phyloP scores from a whole-genome alignment of 2,329 filamentous ascomycete species.

The Periconia macrospinosa region DNA sequence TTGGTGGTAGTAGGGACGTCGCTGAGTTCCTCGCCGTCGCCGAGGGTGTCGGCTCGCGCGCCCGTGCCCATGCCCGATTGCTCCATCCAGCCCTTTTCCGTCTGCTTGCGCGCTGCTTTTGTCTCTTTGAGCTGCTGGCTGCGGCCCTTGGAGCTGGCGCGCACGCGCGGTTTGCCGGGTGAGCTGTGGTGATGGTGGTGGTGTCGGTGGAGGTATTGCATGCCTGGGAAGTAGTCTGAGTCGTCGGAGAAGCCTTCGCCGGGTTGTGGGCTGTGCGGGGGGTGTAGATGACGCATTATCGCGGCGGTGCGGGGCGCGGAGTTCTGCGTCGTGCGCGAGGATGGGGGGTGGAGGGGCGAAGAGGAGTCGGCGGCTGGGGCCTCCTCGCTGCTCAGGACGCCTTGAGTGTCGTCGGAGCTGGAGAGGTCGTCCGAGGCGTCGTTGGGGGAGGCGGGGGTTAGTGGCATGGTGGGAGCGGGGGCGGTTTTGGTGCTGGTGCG shows the following conservation, averaged over 20 bases:
- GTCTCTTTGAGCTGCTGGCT: conserved; percentile 35
- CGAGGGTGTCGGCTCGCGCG: conserved; percentile 49
- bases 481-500: conserved; percentile 33
- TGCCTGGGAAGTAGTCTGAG: conserved; percentile 45
- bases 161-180: conserved; percentile 21
- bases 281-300: conserved; percentile 36
- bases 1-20: conserved; percentile 15
- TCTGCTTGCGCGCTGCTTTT: conserved; percentile 37
- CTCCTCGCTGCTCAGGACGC: conserved; percentile 16
- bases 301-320: conserved; percentile 32
- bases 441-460: conserved; percentile 36
- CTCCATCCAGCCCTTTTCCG: conserved; percentile 46
- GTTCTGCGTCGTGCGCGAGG: conserved; percentile 17
- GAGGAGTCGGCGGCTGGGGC: conserved; percentile 11
- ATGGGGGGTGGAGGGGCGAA: not conserved
- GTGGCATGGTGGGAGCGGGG: conserved; percentile 19
- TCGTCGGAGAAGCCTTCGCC: conserved; percentile 48
- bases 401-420: conserved; percentile 20
- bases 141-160: conserved; percentile 31
- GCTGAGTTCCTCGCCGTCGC: conserved; percentile 40
- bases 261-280: conserved; percentile 12
- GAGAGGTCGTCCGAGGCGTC: conserved; percentile 38
- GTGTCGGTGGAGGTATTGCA: conserved; percentile 31
- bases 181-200: conserved; percentile 8
- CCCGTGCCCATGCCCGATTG: conserved; percentile 53